phyloP scores from a whole-genome alignment of 805 yeast species.

The Saccharomyces mikatae region DNA sequence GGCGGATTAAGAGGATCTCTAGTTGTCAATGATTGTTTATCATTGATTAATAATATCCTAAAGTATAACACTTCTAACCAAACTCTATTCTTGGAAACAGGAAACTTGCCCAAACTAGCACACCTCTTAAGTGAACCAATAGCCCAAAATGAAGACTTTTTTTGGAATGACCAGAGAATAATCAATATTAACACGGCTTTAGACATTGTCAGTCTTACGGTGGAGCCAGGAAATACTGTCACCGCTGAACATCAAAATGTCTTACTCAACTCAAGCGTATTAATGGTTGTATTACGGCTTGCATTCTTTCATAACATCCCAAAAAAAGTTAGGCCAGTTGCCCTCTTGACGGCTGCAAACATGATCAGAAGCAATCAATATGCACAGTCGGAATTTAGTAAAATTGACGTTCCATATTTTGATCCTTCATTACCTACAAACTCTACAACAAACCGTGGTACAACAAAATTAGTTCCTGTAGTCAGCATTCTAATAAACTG shows the following conservation, averaged over 20 bases:
- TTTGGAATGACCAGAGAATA: slow-evolving; percentile 72
- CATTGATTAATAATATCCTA: slow-evolving; percentile 62
- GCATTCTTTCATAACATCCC: slow-evolving; percentile 64
- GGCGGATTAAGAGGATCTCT: slow-evolving; percentile 86
- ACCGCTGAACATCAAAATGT: slow-evolving; percentile 53
- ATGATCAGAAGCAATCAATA: slow-evolving; percentile 58
- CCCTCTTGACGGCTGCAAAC: slow-evolving; percentile 71
- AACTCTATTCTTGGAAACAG: slow-evolving; percentile 77
- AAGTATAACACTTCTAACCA: slow-evolving; percentile 86
- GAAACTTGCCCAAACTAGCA: slow-evolving; percentile 60
- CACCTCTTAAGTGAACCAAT: slow-evolving; percentile 56
- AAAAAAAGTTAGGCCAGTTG: slow-evolving; percentile 53
- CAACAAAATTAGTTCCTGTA: slow-evolving; percentile 50
- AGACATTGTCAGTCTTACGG: slow-evolving; percentile 66
- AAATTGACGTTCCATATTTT: slow-evolving; percentile 85
- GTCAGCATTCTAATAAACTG: slow-evolving; percentile 70
- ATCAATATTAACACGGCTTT: slow-evolving; percentile 59
- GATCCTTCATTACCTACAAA: slow-evolving; percentile 56
- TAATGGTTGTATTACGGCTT: slow-evolving; percentile 57
- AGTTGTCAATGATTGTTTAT: slow-evolving; percentile 84
- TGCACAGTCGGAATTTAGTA: slow-evolving; percentile 64
- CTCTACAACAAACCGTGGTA: slow-evolving; percentile 5
- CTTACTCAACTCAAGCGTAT: slow-evolving; percentile 52
- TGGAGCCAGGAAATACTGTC: slow-evolving; percentile 62
- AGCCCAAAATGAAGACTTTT: slow-evolving; percentile 37